phyloP scores from a whole-genome alignment of 306 rosid genomes.

The Castanea crenata region DNA sequence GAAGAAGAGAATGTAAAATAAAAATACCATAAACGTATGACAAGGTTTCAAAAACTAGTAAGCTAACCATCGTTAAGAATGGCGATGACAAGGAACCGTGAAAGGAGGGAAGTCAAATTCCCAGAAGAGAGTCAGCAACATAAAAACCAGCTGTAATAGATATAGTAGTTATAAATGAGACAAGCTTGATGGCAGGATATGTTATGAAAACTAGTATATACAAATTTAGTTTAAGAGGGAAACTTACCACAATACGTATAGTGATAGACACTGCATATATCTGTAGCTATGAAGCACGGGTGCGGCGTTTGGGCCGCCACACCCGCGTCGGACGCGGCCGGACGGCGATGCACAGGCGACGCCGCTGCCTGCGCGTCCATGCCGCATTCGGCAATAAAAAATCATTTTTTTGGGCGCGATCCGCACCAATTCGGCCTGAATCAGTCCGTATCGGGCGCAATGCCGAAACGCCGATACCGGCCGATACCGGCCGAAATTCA shows the following conservation, averaged over 20 bases:
- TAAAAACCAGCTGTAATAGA: constrained; percentile 54
- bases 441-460: too few species aligned
- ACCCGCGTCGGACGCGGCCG: too few species aligned
- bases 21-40: not conserved
- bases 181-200: constrained; percentile 9
- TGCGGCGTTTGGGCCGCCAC: too few species aligned
- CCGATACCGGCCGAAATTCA: too few species aligned
- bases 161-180: constrained; percentile 17
- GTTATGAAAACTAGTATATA: constrained; percentile 4
- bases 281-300: too few species aligned
- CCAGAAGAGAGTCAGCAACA: constrained; percentile 65
- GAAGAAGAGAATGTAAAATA: not conserved
- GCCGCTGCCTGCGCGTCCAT: too few species aligned
- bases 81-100: constrained; percentile 80
- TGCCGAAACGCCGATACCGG: too few species aligned
- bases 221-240: not conserved
- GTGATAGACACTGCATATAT: constrained; percentile 84
- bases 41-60: constrained; percentile 13
- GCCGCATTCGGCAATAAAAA: too few species aligned
- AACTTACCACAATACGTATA: constrained; percentile 74
- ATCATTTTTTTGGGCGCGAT: too few species aligned
- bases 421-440: too few species aligned
- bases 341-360: too few species aligned
- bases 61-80: constrained; percentile 71
- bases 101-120: constrained; percentile 72